Conservation (phyloP, 192 early-diverging fungal species). For the Coemansia sp. region DNA sequence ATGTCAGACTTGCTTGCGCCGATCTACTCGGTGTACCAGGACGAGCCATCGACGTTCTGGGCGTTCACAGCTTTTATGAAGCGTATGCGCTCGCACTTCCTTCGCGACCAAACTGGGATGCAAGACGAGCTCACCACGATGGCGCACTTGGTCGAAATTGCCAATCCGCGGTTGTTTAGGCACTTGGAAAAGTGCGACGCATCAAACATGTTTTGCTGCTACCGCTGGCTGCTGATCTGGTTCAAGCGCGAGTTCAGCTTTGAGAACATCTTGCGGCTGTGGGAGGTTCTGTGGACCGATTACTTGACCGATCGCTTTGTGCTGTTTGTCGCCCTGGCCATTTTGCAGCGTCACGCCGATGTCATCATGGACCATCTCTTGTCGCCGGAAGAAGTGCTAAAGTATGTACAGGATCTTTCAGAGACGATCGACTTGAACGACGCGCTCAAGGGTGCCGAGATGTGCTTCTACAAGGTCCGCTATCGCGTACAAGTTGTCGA, state of each 20-base stretch:
- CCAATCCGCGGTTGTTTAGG: constrained; percentile 82
- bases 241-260: constrained; percentile 98
- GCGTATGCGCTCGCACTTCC: constrained; percentile 89
- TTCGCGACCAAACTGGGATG: constrained; percentile 94
- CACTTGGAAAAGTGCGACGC: constrained; percentile 81
- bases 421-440: constrained; percentile 76
- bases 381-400: constrained; percentile 92
- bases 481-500: constrained; percentile 43
- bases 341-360: constrained; percentile 84
- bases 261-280: constrained; percentile 77
- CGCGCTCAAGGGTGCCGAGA: constrained; percentile 76
- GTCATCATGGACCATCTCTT: constrained; percentile 77
- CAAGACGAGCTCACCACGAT: constrained; percentile 81
- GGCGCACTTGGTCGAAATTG: constrained; percentile 80
- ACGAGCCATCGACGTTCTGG: constrained; percentile 94
- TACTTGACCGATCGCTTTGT: constrained; percentile 79
- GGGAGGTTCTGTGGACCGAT: constrained; percentile 88
- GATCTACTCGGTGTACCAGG: constrained; percentile 82
- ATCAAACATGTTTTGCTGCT: constrained; percentile 95
- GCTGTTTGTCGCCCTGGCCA: constrained; percentile 94
- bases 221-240: constrained; percentile 96
- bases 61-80: constrained; percentile 91
- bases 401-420: constrained; percentile 89
- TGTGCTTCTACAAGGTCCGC: constrained; percentile 64
- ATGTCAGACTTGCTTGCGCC: constrained; percentile 96